Evolutionary conservation across 192 early-diverging fungal genomes (phyloP).

Genomic region (Coemansia sp.): DNA sequence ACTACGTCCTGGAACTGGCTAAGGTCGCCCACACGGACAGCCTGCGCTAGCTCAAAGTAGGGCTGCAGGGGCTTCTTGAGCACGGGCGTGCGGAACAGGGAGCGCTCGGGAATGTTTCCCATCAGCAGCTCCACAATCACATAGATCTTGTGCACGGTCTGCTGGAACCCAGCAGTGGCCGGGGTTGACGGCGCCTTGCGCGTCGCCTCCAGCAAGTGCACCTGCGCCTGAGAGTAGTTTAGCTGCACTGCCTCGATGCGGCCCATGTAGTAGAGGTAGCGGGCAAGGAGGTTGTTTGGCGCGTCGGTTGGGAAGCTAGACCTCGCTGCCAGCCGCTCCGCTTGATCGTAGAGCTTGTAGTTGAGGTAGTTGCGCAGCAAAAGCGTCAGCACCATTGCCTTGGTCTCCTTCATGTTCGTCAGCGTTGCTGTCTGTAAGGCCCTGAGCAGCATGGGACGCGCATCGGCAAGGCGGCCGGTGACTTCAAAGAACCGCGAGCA

Average conservation of each 20-base stretch:
- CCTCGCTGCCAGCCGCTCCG: conserved; percentile 94
- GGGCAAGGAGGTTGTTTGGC: conserved; percentile 88
- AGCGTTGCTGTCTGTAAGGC: conserved; percentile 91
- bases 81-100: conserved; percentile 84
- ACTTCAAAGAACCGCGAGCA: conserved; percentile 90
- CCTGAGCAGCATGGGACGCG: conserved; percentile 73
- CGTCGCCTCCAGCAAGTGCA: conserved; percentile 86
- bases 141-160: conserved; percentile 90
- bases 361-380: conserved; percentile 90
- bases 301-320: conserved; percentile 85
- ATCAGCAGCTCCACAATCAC: conserved; percentile 98
- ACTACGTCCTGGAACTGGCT: conserved; percentile 89
- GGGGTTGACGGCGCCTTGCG: conserved; percentile 91
- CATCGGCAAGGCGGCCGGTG: conserved; percentile 64
- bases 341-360: conserved; percentile 96
- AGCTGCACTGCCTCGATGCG: conserved; percentile 98
- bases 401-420: conserved; percentile 79
- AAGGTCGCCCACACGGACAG: conserved; percentile 93
- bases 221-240: conserved; percentile 91
- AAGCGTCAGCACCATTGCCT: conserved; percentile 88
- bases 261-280: conserved; percentile 96
- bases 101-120: conserved; percentile 97
- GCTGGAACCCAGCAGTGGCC: conserved; percentile 91
- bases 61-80: conserved; percentile 83
- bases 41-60: conserved; percentile 95